Conservation (phyloP, 1,284 basidiomycete species). For the Ustilago cynodontis region DNA sequence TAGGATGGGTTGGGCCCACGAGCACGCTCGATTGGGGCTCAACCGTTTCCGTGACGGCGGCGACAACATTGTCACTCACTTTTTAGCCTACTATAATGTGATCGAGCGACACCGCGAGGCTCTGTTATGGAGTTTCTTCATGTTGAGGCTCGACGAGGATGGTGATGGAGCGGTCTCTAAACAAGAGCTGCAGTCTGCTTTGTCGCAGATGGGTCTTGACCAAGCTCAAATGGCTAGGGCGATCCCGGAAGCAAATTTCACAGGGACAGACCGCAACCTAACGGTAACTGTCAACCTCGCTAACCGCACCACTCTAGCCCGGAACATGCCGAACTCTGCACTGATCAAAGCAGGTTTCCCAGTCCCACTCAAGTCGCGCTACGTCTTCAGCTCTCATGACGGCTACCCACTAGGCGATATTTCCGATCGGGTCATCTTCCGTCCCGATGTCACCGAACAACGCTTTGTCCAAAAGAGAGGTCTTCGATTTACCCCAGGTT, state of each 20-base stretch:
- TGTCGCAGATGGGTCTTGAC: slow-evolving; percentile 33
- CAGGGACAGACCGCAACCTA: slow-evolving; percentile 6
- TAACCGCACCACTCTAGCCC: slow-evolving; percentile 23
- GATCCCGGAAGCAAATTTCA: not conserved
- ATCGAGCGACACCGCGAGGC: slow-evolving; percentile 63
- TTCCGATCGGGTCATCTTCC: slow-evolving; percentile 18
- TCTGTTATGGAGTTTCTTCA: slow-evolving; percentile 60
- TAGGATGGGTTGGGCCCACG: slow-evolving; percentile 43
- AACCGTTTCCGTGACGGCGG: slow-evolving; percentile 48
- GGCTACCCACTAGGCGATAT: slow-evolving; percentile 34
- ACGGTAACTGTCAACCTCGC: slow-evolving; percentile 27
- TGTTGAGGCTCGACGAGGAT: slow-evolving; percentile 47
- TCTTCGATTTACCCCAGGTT: not conserved
- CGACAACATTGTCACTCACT: slow-evolving; percentile 46
- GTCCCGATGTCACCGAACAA: not conserved
- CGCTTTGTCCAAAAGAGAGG: slow-evolving; percentile 2
- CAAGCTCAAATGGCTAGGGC: slow-evolving; percentile 11
- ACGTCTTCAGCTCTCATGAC: slow-evolving; percentile 43
- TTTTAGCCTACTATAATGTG: slow-evolving; percentile 49
- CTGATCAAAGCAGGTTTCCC: slow-evolving; percentile 41
- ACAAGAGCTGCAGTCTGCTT: slow-evolving; percentile 11
- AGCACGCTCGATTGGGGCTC: slow-evolving; percentile 26
- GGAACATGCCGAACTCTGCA: slow-evolving; percentile 22
- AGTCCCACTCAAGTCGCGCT: slow-evolving; percentile 39
- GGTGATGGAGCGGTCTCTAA: slow-evolving; percentile 26